A percentile compares a stretch with the other conserved stretches of the same genome.
phyloP scores from a whole-genome alignment of 176 grass and related monocot species.

The Poa pratensis region DNA sequence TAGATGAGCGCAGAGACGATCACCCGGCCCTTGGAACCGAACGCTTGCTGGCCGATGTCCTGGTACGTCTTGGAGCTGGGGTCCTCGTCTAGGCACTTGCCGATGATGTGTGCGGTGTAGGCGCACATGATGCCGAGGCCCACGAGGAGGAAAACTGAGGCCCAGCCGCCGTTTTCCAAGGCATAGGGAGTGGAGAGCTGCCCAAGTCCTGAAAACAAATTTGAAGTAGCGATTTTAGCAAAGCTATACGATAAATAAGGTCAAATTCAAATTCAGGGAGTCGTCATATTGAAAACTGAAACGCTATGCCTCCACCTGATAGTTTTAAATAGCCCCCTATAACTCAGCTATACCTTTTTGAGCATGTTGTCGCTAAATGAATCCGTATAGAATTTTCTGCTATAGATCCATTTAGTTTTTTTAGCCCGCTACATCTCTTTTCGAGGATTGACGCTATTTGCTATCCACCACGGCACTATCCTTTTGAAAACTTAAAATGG shows the following conservation, averaged over 20 bases:
- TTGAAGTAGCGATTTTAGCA: background rate
- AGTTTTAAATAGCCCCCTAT: too few relatives aligned
- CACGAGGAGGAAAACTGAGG: constrained; percentile 64
- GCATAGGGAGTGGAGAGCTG: constrained; percentile 79
- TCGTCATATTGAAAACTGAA: background rate
- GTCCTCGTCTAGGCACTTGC: constrained; percentile 66
- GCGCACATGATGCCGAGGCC: constrained; percentile 67
- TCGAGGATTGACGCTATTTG: too few relatives aligned
- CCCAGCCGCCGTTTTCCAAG: constrained; percentile 81
- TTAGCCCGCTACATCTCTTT: too few relatives aligned
- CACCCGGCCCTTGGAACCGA: constrained; percentile 59
- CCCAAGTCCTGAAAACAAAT: constrained; percentile 56
- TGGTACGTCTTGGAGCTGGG: constrained; percentile 60
- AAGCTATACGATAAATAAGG: background rate
- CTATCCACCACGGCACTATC: too few relatives aligned
- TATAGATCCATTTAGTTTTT: too few relatives aligned
- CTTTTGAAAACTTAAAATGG: too few relatives aligned
- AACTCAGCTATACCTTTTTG: too few relatives aligned
- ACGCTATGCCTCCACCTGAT: too few relatives aligned
- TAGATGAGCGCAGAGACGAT: constrained; percentile 69
- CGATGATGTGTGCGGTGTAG: constrained; percentile 77
- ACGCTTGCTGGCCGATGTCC: constrained; percentile 66
- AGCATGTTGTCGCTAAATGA: too few relatives aligned
- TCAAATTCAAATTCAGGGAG: background rate
- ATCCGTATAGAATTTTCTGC: too few relatives aligned